phyloP scores from a whole-genome alignment of 2,329 filamentous ascomycete species.

The Stachybotrys chartarum region DNA sequence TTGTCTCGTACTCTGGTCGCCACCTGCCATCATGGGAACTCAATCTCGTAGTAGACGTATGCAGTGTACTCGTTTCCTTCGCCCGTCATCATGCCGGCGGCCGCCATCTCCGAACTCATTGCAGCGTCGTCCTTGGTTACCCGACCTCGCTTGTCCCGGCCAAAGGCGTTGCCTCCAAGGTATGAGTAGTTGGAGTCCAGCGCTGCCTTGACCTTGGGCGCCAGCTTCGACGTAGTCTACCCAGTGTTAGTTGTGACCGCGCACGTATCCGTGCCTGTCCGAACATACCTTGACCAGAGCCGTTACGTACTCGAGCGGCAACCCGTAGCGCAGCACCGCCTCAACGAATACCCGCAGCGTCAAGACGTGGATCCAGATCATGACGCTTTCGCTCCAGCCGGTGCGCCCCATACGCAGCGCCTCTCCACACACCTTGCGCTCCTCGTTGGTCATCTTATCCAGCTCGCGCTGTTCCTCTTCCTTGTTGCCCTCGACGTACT shows the following conservation, averaged over 20 bases:
- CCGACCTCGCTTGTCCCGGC: slow-evolving; percentile 86
- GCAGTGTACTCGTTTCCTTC: slow-evolving; percentile 84
- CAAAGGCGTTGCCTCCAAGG: slow-evolving; percentile 89
- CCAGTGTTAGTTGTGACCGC: slow-evolving; percentile 1
- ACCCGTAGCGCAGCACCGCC: slow-evolving; percentile 90
- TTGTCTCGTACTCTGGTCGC: neutral
- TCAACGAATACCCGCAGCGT: slow-evolving; percentile 93
- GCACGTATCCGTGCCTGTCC: neutral
- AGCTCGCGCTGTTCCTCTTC: slow-evolving; percentile 87
- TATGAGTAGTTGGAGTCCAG: slow-evolving; percentile 85
- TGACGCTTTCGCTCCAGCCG: slow-evolving; percentile 93
- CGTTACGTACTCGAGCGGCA: slow-evolving; percentile 84
- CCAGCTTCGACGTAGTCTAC: slow-evolving; percentile 75
- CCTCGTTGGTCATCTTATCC: slow-evolving; percentile 72
- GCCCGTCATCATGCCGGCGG: slow-evolving; percentile 58
- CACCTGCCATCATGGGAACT: slow-evolving; percentile 46
- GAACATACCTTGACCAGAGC: slow-evolving; percentile 71
- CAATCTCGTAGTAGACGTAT: slow-evolving; percentile 96
- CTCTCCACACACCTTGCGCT: slow-evolving; percentile 89
- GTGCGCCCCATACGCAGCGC: slow-evolving; percentile 78
- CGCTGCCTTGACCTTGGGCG: slow-evolving; percentile 69
- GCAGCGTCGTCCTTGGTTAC: slow-evolving; percentile 83
- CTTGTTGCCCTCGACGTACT: slow-evolving; percentile 80
- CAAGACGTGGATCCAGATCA: slow-evolving; percentile 92
- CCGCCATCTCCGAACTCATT: slow-evolving; percentile 75